Conservation (phyloP, 805 yeast species). For the Yarrowia sp. region DNA sequence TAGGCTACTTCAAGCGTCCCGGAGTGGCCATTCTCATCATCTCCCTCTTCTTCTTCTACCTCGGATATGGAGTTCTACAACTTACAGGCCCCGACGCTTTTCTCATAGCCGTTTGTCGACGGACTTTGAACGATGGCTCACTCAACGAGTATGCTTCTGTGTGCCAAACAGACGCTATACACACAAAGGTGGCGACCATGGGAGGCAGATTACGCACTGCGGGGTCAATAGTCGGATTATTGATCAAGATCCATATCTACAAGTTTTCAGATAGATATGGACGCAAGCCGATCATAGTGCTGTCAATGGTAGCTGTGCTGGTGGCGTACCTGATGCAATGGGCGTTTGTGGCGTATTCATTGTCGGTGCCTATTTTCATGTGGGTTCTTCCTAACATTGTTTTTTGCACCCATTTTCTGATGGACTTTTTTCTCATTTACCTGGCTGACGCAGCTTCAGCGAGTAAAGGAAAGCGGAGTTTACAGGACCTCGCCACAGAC, state of each 20-base stretch:
- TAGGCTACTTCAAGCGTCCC: conserved; percentile 2
- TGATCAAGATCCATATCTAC: conserved; percentile 5
- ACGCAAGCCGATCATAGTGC: neutral
- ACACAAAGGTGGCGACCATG: neutral
- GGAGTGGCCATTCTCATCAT: conserved; percentile 9
- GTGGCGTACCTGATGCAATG: neutral
- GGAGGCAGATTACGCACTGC: neutral
- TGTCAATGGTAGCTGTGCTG: neutral
- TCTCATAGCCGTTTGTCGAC: conserved; percentile 12
- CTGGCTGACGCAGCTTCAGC: conserved; percentile 2
- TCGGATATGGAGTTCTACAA: conserved; percentile 6
- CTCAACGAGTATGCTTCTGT: neutral
- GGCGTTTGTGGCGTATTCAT: neutral
- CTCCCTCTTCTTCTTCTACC: conserved; percentile 10
- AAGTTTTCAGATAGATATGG: conserved; percentile 3
- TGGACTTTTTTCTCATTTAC: conserved; percentile 19
- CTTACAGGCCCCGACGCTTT: neutral
- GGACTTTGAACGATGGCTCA: neutral
- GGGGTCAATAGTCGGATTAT: neutral
- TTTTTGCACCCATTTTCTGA: conserved; percentile 11
- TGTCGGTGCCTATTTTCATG: neutral
- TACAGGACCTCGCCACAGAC: conserved; percentile 5
- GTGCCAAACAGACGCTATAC: conserved; percentile 10
- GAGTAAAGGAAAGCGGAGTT: neutral
- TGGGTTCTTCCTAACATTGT: conserved; percentile 12